These are phyloP conservation scores for Tephrocybe sp. DNA, from an alignment of 768 basidiomycete genomes.

Conservation along the genomic window DNA sequence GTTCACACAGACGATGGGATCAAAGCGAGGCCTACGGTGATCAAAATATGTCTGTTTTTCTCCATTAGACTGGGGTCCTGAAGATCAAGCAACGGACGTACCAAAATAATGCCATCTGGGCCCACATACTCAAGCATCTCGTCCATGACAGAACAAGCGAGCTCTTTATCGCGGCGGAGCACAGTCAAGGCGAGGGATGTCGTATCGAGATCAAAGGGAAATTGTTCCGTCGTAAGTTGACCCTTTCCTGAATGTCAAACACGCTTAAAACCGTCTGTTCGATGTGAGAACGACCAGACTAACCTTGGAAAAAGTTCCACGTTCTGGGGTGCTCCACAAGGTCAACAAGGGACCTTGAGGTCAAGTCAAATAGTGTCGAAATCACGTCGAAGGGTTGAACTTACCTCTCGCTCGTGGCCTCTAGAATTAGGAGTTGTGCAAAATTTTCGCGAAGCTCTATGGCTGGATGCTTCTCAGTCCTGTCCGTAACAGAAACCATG, in stretches of 20 bases:
- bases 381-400: slow-evolving; percentile 1
- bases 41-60: slow-evolving; percentile 50
- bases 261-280: not conserved
- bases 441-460: slow-evolving; percentile 51
- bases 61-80: slow-evolving; percentile 5
- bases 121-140: slow-evolving; percentile 55
- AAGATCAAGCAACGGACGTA: slow-evolving; percentile 14
- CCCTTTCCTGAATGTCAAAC: slow-evolving; percentile 29
- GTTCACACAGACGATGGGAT: slow-evolving; percentile 55
- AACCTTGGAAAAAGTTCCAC: slow-evolving; percentile 60
- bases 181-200: slow-evolving; percentile 55
- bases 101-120: slow-evolving; percentile 52
- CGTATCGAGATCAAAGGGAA: slow-evolving; percentile 58
- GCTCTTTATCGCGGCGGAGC: slow-evolving; percentile 27
- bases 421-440: slow-evolving; percentile 57
- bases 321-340: slow-evolving; percentile 39
- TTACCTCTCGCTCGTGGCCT: slow-evolving; percentile 46
- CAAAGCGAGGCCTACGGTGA: slow-evolving; percentile 47
- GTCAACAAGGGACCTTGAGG: slow-evolving; percentile 42
- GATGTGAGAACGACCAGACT: not conserved
- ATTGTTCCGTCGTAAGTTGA: slow-evolving; percentile 45
- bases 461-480: slow-evolving; percentile 26
- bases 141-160: slow-evolving; percentile 47
- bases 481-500: slow-evolving; percentile 45
- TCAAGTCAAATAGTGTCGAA: not conserved